A percentile compares a stretch with the other conserved stretches of the same genome.
Conservation (phyloP, 1,139 yeast genomes). For the Fermentozyma sake region DNA sequence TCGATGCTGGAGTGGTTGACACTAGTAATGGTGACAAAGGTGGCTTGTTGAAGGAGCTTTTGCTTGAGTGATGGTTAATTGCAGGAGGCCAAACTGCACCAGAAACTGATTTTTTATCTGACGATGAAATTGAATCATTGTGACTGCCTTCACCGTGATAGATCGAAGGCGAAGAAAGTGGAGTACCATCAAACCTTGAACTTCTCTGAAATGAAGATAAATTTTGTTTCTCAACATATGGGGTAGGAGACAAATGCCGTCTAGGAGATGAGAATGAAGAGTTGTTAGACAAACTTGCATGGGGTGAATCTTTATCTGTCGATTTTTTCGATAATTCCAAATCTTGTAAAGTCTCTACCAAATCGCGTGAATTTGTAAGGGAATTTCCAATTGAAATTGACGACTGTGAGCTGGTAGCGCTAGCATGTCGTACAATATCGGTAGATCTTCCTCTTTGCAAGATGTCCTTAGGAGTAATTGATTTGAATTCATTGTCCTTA, state of each 20-base stretch:
- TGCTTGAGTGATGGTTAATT: constrained; percentile 3
- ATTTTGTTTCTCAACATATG: constrained; percentile 43
- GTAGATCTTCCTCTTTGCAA: constrained; percentile 26
- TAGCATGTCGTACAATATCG: constrained; percentile 9
- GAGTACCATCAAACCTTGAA: constrained; percentile 31
- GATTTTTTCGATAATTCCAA: constrained; percentile 17
- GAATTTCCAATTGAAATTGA: constrained; percentile 15
- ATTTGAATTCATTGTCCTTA: constrained; percentile 23
- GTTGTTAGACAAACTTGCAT: constrained; percentile 17
- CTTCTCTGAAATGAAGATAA: constrained; percentile 56
- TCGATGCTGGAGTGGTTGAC: constrained; percentile 48
- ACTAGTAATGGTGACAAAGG: constrained; percentile 81
- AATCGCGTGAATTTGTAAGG: constrained; percentile 19
- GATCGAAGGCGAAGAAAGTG: constrained; percentile 41
- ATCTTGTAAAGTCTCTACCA: constrained; percentile 26
- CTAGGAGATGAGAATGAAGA: constrained; percentile 47
- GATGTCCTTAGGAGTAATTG: constrained; percentile 41
- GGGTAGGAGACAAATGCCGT: constrained; percentile 52
- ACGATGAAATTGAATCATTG: constrained; percentile 6
- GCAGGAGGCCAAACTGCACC: too few relatives aligned
- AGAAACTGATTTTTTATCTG: constrained; percentile 15
- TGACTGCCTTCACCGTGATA: constrained; percentile 6
- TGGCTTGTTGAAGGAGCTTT: constrained; percentile 34
- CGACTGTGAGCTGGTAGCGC: constrained; percentile 15
- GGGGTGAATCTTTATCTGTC: constrained; percentile 7